Evolutionary conservation across 2,329 filamentous ascomycete species (phyloP), one percentile per base, ranked within the genome.

Genomic region (Colletotrichum liriopes): DNA sequence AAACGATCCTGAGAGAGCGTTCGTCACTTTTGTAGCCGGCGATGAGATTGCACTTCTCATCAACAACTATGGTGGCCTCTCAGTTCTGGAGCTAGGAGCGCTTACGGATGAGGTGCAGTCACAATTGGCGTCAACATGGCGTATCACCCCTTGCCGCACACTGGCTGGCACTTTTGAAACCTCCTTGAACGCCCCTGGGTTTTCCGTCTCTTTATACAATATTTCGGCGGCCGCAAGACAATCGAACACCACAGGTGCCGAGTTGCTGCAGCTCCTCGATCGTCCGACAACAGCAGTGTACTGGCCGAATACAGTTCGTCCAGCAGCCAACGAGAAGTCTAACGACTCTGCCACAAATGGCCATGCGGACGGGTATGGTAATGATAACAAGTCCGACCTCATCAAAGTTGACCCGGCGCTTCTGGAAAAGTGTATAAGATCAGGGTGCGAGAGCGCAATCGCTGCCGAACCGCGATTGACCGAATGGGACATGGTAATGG

Each of bases 41-140:
- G 86, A 89, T 64, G 82, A 86, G 23, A 84, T 85, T 0, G 84
- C 89, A 0, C 77, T 90, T n/a, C 75, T 90, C 35, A 80, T 90
- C 55, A 90, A 90, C 77, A 90, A 90, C 74, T 84, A 90, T 8
- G 89, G 89, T 32, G 88, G 88, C 4, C 83, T 90, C 11, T 88
- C 85, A 69, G 83, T 85, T 11, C 79, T 90, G 16, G 89, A 91
- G 74, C 78, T 90, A 61, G 85, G 87, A 47, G 88, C 86, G 2
- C 86, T 90, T 54, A 86, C 86, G 2, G 84, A 85, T 29, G 88
- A 89, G 75, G 84, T 88, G 1, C 79, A 87, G 1, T 78, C 80
- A 54, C 86, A 88, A 75, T 77, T 89, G 39, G 79, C 85, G 60
- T 77, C 77, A 6, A 84, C 85, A 67, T 88, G 85, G 84, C 81